phyloP scores from a whole-genome alignment of 371 early-diverging fungal species.

The Mortierella sp. region DNA sequence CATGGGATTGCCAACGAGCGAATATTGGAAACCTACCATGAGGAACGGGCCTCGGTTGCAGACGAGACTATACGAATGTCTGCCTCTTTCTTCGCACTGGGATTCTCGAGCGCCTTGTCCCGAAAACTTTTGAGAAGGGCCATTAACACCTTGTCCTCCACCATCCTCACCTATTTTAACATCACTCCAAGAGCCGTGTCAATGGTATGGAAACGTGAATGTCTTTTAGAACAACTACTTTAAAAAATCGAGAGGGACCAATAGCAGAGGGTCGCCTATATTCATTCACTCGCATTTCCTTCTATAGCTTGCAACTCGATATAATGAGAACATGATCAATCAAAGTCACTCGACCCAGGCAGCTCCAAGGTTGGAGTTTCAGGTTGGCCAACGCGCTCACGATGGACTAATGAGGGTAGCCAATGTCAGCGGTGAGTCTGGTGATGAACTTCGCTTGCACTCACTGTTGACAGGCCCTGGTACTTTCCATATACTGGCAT shows the following conservation, averaged over 20 bases:
- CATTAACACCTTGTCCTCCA: slow-evolving; percentile 20
- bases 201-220: slow-evolving; percentile 23
- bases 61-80: slow-evolving; percentile 40
- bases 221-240: too few species aligned
- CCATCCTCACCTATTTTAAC: slow-evolving; percentile 10
- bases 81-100: slow-evolving; percentile 28
- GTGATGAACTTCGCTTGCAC: slow-evolving; percentile 21
- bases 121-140: slow-evolving; percentile 15
- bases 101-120: slow-evolving; percentile 19
- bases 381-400: slow-evolving; percentile 49
- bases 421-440: slow-evolving; percentile 10
- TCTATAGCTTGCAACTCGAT: slow-evolving; percentile 26
- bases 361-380: slow-evolving; percentile 13
- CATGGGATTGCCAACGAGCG: slow-evolving; percentile 13
- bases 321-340: slow-evolving; percentile 33
- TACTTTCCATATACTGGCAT: slow-evolving; percentile 42
- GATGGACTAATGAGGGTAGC: slow-evolving; percentile 31
- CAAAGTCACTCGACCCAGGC: slow-evolving; percentile 34
- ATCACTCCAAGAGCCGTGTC: slow-evolving; percentile 32
- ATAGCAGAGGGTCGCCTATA: too few species aligned
- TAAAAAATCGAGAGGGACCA: too few species aligned
- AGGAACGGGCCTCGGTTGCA: slow-evolving; percentile 48
- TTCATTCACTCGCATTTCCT: too few species aligned
- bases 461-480: slow-evolving; percentile 40
- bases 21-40: slow-evolving; percentile 39